Base-by-base conservation (phyloP, 2,329 filamentous ascomycete genomes). In the Arthrobotrys conoides region DNA sequence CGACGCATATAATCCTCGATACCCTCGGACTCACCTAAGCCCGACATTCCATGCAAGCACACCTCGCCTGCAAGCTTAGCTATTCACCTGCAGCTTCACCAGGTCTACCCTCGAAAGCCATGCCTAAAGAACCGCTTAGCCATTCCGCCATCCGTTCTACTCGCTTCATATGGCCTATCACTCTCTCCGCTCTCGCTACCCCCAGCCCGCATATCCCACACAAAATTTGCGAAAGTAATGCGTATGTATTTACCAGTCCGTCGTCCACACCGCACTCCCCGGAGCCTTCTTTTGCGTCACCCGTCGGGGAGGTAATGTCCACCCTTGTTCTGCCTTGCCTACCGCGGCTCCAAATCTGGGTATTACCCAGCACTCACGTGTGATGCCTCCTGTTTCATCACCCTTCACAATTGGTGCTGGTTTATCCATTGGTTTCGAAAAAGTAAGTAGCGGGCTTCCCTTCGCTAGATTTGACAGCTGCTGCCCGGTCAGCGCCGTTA, bases 341-440 rank as follows among this genome's bases (percentile, higher is more conserved):
- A 88, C 89, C 82, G 93, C 92, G 0, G 92, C 91, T 65, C 90
- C 86, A 80, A 98, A 83, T 81, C 91, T 91, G 59, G 94, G 91
- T 80, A 95, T 89, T 1, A 97, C 92, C 89, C 92, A 96, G 82
- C 92, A 94, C 84, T 96, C 91, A 61, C 94, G 88, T 80, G 85
- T 85, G 76, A 83, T 86, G 24, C 83, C 57, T 83, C 85, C 85
- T 57, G 80, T 80, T 51, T 84, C 85, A 61, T 85, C 83, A 0
- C 86, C 86, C 59, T 86, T 85, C 48, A 85, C 84, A 80, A 88
- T 87, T 3, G 85, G 83, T 80, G 88, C 86, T 14, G 92, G 89
- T 86, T 96, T 94, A 81, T 96, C 96, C 83, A 97, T 91, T 0
- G 96, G 95, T 86, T 98, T 98, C 2, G 93, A 93, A 81, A 95